These are phyloP conservation scores for Adiantum capillusveneris DNA, from an alignment of 75 land plant species.

Conservation along the genomic window DNA sequence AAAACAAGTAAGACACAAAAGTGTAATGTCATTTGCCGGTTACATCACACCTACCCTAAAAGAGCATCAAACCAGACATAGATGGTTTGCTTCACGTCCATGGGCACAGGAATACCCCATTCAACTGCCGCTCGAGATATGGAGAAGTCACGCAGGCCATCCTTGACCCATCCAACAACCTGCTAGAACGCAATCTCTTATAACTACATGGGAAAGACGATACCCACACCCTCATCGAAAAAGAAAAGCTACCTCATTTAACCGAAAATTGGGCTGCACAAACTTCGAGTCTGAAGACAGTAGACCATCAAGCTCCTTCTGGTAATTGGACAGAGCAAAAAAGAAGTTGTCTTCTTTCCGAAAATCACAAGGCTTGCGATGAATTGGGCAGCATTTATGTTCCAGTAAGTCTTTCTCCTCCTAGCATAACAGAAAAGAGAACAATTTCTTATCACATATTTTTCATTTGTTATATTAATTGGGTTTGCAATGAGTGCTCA, in stretches of 20 bases:
- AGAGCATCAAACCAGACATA: conserved; percentile 99
- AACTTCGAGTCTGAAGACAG: conserved; percentile 64
- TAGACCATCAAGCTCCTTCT: conserved; percentile 58
- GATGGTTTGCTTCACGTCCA: conserved; percentile 82
- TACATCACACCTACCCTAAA: conserved; percentile 43
- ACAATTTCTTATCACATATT: too few species aligned
- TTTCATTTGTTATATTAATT: too few species aligned
- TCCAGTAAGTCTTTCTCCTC: conserved; percentile 87
- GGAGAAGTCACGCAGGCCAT: conserved; percentile 88
- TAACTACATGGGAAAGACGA: too few species aligned
- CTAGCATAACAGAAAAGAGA: too few species aligned
- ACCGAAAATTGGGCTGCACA: conserved; percentile 82
- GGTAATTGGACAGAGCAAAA: conserved; percentile 93
- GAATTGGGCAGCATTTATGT: conserved; percentile 75
- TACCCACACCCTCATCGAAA: too few species aligned
- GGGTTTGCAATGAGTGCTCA: too few species aligned
- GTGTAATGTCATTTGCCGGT: too few species aligned
- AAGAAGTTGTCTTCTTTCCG: conserved; percentile 94
- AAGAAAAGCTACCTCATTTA: conserved; percentile 65
- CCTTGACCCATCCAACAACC: conserved; percentile 90
- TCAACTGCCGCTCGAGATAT: conserved; percentile 96
- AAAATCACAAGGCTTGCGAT: conserved; percentile 75
- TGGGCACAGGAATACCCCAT: conserved; percentile 98
- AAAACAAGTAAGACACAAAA: not conserved
- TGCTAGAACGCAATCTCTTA: conserved; percentile 10